A percentile compares a stretch with the other conserved stretches of the same genome.
Conservation (phyloP, 805 yeast genomes). For the Metschnikowia henanensis region DNA sequence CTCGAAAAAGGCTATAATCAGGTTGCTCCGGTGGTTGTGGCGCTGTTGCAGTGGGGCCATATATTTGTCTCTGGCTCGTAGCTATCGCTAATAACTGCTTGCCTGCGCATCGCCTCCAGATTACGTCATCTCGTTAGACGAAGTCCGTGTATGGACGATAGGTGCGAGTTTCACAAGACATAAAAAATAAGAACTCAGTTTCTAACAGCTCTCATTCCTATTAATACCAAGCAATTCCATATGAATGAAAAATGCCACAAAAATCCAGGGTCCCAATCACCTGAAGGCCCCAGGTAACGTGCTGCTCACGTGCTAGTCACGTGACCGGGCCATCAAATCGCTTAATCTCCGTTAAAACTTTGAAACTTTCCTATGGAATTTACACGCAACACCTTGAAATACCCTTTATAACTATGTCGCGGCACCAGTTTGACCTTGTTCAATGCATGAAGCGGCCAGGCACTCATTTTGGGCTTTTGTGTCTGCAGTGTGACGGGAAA, state of each 20-base stretch:
- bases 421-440: constrained; percentile 83
- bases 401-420: constrained; percentile 56
- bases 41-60: no score
- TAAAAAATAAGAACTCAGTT: no score
- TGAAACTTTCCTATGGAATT: neutral
- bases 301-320: neutral
- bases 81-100: neutral
- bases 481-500: constrained; percentile 86
- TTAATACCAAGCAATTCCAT: no score
- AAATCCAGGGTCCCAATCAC: no score
- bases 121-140: no score
- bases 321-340: neutral
- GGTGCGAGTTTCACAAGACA: no score
- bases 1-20: no score
- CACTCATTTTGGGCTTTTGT: constrained; percentile 62
- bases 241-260: no score
- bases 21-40: no score
- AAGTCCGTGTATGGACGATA: no score
- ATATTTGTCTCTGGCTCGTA: neutral
- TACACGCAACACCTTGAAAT: neutral
- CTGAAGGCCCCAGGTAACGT: no score
- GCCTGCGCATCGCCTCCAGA: neutral
- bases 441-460: constrained; percentile 90
- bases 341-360: neutral
- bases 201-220: no score